phyloP scores from a whole-genome alignment of 768 basidiomycete species.

The Nidularia pulvinata region DNA sequence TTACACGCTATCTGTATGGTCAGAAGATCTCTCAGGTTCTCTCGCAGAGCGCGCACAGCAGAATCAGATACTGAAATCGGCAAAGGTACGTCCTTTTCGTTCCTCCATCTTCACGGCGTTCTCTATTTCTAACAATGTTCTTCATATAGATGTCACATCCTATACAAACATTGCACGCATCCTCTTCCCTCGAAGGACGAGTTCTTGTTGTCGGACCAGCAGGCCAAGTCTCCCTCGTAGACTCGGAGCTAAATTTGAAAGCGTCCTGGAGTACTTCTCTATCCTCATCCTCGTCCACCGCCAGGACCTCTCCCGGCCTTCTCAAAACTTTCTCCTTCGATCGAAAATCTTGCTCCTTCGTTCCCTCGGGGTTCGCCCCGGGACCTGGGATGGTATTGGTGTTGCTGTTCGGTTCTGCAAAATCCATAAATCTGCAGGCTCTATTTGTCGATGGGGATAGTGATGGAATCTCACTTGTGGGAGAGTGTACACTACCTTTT shows the following conservation, averaged over 20 bases:
- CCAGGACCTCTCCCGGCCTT: neutral
- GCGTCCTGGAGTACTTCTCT: too few species aligned
- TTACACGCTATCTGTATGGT: conserved; percentile 64
- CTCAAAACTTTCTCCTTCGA: neutral
- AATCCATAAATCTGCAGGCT: conserved; percentile 19
- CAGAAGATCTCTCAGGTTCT: conserved; percentile 37
- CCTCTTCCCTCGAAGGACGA: neutral
- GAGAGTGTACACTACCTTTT: conserved; percentile 22
- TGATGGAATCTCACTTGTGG: conserved; percentile 24
- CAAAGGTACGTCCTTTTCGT: conserved; percentile 13
- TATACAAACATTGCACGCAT: neutral
- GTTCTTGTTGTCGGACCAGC: neutral
- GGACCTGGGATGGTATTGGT: conserved; percentile 8
- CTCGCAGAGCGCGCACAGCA: neutral
- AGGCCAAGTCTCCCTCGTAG: neutral
- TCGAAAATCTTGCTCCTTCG: neutral
- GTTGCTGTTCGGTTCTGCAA: conserved; percentile 12
- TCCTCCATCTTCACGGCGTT: neutral
- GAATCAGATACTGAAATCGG: conserved; percentile 15
- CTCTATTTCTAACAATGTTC: neutral
- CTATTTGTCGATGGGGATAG: conserved; percentile 21
- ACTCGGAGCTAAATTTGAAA: neutral
- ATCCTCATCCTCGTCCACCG: too few species aligned
- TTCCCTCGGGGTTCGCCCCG: neutral
- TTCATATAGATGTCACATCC: neutral